These are phyloP conservation scores for Cryptococcus sp. DNA, from an alignment of 1,284 basidiomycete species.

Conservation along the genomic window DNA sequence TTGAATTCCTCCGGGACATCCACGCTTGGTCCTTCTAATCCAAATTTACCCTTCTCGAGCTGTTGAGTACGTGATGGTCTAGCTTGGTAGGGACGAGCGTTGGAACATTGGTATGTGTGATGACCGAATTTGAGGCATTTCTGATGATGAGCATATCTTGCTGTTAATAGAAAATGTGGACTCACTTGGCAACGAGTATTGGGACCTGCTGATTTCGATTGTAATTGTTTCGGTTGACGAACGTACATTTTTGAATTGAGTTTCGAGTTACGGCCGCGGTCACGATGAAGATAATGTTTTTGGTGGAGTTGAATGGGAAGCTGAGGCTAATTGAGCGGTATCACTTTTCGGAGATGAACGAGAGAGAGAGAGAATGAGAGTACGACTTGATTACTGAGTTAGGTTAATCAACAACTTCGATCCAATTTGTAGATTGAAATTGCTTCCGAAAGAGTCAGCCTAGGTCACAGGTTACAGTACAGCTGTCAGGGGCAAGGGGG, in stretches of 20 bases:
- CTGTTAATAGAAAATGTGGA: conserved; percentile 1
- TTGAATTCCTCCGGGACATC: conserved; percentile 49
- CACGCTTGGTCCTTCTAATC: conserved; percentile 35
- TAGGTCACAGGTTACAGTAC: too few relatives aligned
- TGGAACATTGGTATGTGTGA: conserved; percentile 48
- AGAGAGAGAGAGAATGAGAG: too few relatives aligned
- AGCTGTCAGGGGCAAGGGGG: too few relatives aligned
- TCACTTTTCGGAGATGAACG: too few relatives aligned
- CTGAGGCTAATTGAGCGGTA: too few relatives aligned
- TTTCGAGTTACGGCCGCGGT: background rate
- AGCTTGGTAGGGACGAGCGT: conserved; percentile 39
- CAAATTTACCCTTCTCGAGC: conserved; percentile 23
- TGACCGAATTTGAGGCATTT: conserved; percentile 46
- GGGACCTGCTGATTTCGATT: conserved; percentile 30
- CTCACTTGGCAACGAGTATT: conserved; percentile 46
- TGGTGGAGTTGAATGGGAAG: too few relatives aligned
- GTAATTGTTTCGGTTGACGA: conserved; percentile 35
- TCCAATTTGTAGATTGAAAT: too few relatives aligned
- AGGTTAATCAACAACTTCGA: too few relatives aligned
- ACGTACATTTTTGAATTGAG: conserved; percentile 19
- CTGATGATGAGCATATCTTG: conserved; percentile 13
- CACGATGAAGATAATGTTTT: too few relatives aligned
- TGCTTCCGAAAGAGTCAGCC: too few relatives aligned
- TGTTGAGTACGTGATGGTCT: conserved; percentile 42
- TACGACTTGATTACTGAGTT: too few relatives aligned